Evolutionary conservation across 2,329 filamentous ascomycete genomes (phyloP).

Genomic region (Cladorrhinum sp.): DNA sequence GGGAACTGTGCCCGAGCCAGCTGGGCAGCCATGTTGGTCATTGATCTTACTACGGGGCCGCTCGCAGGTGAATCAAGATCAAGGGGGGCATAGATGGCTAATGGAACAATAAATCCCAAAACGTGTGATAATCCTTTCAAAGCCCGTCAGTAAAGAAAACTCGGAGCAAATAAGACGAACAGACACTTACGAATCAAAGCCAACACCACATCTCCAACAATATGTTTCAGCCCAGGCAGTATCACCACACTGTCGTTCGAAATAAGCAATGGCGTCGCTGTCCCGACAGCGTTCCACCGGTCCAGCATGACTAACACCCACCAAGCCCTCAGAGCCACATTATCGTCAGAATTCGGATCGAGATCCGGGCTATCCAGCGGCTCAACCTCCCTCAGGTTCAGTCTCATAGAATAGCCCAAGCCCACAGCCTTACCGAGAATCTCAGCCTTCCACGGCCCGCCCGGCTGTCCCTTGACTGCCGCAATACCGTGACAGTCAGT

Average conservation of each 20-base stretch:
- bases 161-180: background rate
- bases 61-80: constrained; percentile 38
- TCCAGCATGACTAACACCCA: constrained; percentile 70
- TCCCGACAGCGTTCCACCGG: constrained; percentile 69
- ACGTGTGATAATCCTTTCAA: constrained; percentile 26
- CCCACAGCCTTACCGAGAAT: constrained; percentile 65
- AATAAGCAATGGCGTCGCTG: constrained; percentile 59
- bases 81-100: constrained; percentile 42
- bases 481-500: constrained; percentile 54
- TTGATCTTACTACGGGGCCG: background rate
- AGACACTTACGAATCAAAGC: constrained; percentile 60
- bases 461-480: constrained; percentile 39
- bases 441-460: constrained; percentile 49
- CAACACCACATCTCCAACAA: constrained; percentile 63
- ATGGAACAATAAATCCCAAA: constrained; percentile 48
- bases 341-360: constrained; percentile 59
- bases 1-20: constrained; percentile 48
- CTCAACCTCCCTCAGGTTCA: constrained; percentile 46
- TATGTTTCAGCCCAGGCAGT: constrained; percentile 53
- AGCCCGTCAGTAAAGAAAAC: constrained; percentile 5
- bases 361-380: constrained; percentile 40
- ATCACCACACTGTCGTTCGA: constrained; percentile 60
- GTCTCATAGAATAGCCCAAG: constrained; percentile 61
- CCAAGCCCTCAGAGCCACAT: constrained; percentile 64
- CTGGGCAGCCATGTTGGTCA: background rate